Conservation (phyloP, 2,329 filamentous ascomycete genomes). For the Coniochaeta sp. region DNA sequence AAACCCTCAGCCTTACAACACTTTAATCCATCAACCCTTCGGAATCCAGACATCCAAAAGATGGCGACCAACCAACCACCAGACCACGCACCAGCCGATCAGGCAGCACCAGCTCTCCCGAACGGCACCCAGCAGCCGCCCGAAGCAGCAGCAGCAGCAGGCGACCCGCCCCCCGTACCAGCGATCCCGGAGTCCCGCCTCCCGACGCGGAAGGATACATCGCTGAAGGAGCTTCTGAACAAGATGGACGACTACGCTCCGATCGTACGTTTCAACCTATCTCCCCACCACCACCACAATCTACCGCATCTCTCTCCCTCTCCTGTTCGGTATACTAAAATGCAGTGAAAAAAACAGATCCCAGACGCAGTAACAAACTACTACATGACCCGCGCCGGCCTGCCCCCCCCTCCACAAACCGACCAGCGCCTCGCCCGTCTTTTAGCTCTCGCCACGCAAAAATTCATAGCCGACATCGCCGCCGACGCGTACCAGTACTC, state of each 20-base stretch:
- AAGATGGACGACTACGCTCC: constrained; percentile 99
- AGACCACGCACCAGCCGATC: constrained; percentile 15
- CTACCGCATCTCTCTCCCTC: no score
- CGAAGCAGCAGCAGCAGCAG: background rate
- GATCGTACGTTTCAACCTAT: constrained; percentile 65
- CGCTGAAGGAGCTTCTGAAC: constrained; percentile 80
- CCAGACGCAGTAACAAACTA: constrained; percentile 96
- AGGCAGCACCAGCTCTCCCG: constrained; percentile 10
- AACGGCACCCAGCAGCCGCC: constrained; percentile 13
- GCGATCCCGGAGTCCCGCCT: constrained; percentile 49
- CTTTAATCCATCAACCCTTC: constrained; percentile 1
- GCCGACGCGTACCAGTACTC: constrained; percentile 98
- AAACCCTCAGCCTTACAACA: constrained; percentile 1
- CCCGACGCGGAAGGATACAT: constrained; percentile 83
- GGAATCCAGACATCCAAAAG: constrained; percentile 3
- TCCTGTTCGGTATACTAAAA: no score
- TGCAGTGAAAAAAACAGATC: no score
- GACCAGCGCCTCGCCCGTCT: constrained; percentile 86
- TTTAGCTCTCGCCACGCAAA: constrained; percentile 94
- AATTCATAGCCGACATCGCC: constrained; percentile 96
- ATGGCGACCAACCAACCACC: constrained; percentile 15
- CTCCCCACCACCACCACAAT: background rate
- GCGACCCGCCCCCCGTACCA: constrained; percentile 3
- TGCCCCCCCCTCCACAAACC: constrained; percentile 86
- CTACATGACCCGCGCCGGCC: constrained; percentile 92